A percentile compares a stretch with the other conserved stretches of the same genome.
Conservation (phyloP, 202 grass and related monocot species). For the Sporobolus alterniflorus region DNA sequence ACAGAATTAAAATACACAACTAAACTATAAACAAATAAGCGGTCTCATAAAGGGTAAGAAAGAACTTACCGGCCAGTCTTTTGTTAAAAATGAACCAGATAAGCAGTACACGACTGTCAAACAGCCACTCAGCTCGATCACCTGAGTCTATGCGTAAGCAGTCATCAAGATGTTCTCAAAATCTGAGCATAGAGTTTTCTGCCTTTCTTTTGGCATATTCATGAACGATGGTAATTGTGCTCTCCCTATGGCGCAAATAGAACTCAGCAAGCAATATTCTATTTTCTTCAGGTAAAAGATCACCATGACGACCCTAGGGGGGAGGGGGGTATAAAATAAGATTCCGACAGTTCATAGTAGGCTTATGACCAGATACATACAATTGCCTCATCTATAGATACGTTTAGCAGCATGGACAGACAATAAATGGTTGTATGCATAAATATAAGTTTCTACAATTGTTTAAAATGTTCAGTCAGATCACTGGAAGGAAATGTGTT, state of each 20-base stretch:
- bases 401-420: no score
- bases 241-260: constrained; percentile 85
- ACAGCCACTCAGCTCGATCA: constrained; percentile 11
- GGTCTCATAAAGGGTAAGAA: constrained; percentile 2
- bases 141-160: neutral
- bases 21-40: neutral
- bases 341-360: constrained; percentile 17
- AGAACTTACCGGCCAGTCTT: constrained; percentile 21
- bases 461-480: neutral
- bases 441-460: neutral
- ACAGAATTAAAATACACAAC: neutral
- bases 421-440: neutral
- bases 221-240: constrained; percentile 69
- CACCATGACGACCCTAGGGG: constrained; percentile 87
- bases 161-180: constrained; percentile 26
- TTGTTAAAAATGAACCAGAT: constrained; percentile 1
- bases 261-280: constrained; percentile 93
- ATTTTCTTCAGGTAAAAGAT: constrained; percentile 77
- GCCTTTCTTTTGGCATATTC: constrained; percentile 87
- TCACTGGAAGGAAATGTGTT: neutral
- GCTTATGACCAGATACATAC: neutral
- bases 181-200: constrained; percentile 31
- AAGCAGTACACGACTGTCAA: neutral
- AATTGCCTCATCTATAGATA: no score
- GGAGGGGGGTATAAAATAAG: constrained; percentile 41